Percentiles rank a stretch among this genome's conserved stretches.
Conservation (phyloP, 768 basidiomycete genomes). For the Coprinellus aureogranulatus region DNA sequence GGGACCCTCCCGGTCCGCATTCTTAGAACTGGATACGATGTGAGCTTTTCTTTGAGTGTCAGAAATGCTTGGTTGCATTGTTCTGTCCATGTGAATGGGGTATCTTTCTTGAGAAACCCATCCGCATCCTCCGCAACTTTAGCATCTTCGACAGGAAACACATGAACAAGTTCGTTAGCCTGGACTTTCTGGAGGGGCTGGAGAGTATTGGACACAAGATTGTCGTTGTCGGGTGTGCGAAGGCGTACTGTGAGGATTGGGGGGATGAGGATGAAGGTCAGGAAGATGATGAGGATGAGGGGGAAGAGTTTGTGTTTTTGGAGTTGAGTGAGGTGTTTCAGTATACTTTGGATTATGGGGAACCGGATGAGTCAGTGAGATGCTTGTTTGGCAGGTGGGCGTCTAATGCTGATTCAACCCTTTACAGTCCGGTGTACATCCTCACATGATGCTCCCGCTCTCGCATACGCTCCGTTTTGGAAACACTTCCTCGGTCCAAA, state of each 20-base stretch:
- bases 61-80: too few species aligned
- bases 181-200: slow-evolving; percentile 45
- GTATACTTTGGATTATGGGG: slow-evolving; percentile 51
- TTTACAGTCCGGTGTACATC: slow-evolving; percentile 57
- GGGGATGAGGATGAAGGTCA: not conserved
- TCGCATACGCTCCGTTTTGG: slow-evolving; percentile 42
- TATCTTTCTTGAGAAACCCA: too few species aligned
- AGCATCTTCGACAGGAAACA: slow-evolving; percentile 56
- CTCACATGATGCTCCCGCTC: slow-evolving; percentile 53
- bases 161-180: slow-evolving; percentile 44
- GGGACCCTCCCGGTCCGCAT: too few species aligned
- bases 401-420: slow-evolving; percentile 1
- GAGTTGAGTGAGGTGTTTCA: slow-evolving; percentile 46
- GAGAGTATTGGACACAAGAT: slow-evolving; percentile 40
- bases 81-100: too few species aligned
- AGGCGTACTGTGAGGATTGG: slow-evolving; percentile 38
- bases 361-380: slow-evolving; percentile 46
- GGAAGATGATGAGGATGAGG: slow-evolving; percentile 56
- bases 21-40: too few species aligned
- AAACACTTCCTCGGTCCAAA: slow-evolving; percentile 50
- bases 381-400: not conserved
- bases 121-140: slow-evolving; percentile 49
- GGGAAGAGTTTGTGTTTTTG: slow-evolving; percentile 38
- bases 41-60: too few species aligned
- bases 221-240: slow-evolving; percentile 56